These are phyloP conservation scores for Lentinula lateritia DNA, from an alignment of 768 basidiomycete genomes.

Conservation along the genomic window DNA sequence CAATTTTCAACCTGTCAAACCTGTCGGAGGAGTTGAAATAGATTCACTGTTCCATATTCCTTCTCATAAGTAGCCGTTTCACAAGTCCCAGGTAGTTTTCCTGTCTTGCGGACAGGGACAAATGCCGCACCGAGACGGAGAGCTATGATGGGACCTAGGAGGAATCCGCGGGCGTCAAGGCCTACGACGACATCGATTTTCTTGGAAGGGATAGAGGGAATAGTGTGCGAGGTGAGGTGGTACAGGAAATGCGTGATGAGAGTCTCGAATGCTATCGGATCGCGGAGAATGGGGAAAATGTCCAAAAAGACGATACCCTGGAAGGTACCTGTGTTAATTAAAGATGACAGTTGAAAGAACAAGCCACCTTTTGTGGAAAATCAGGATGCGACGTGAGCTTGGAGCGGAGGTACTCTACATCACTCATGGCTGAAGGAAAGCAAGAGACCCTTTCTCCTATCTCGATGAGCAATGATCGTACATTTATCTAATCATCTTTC, in stretches of 20 bases:
- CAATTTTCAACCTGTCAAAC: background rate
- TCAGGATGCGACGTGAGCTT: constrained; percentile 60
- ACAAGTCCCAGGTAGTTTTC: constrained; percentile 90
- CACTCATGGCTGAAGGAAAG: constrained; percentile 46
- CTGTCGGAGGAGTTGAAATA: background rate
- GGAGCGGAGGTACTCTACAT: constrained; percentile 65
- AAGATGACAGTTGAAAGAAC: background rate
- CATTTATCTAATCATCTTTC: no score
- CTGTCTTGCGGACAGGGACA: constrained; percentile 90
- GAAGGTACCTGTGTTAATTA: background rate
- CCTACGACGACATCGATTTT: constrained; percentile 93
- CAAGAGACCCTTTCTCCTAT: no score
- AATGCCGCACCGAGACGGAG: constrained; percentile 89
- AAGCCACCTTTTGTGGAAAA: constrained; percentile 84
- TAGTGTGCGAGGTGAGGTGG: constrained; percentile 76
- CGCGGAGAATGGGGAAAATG: constrained; percentile 87
- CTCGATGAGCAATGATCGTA: no score
- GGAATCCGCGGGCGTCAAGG: constrained; percentile 93
- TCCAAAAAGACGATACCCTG: constrained; percentile 92
- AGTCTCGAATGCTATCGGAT: constrained; percentile 84
- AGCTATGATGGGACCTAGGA: constrained; percentile 90
- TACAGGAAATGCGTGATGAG: constrained; percentile 85
- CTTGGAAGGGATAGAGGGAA: constrained; percentile 49
- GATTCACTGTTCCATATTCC: constrained; percentile 83
- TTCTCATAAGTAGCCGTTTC: constrained; percentile 76